phyloP scores from a whole-genome alignment of 768 basidiomycete species.

The Botryobasidium botryosum region DNA sequence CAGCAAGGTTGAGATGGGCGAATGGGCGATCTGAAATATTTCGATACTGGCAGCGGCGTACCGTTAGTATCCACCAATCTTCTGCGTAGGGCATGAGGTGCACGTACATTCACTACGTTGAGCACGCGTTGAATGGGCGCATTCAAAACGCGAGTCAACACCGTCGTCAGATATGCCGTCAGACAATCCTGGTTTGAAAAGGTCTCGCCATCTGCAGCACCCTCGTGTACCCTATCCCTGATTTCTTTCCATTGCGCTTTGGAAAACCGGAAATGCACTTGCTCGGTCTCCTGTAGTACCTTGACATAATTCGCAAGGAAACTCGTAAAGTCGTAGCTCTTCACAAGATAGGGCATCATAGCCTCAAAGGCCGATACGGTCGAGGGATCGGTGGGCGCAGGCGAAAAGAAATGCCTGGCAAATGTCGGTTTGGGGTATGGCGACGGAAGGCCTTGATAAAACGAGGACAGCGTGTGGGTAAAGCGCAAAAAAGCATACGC shows the following conservation, averaged over 20 bases:
- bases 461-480: background rate
- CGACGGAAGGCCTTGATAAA: background rate
- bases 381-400: no score
- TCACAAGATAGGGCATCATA: conserved; percentile 4
- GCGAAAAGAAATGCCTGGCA: no score
- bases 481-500: background rate
- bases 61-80: no score
- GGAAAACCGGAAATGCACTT: background rate
- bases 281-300: background rate
- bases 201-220: background rate
- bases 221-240: background rate
- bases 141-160: background rate
- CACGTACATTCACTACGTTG: conserved; percentile 3
- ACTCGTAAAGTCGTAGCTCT: background rate
- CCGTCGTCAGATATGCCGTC: conserved; percentile 4
- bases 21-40: no score
- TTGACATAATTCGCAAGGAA: background rate
- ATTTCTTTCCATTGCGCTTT: background rate
- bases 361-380: background rate
- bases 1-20: background rate
- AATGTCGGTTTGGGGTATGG: background rate
- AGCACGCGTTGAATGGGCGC: background rate
- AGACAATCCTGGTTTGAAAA: conserved; percentile 2
- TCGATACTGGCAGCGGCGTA: no score
- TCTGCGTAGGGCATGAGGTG: background rate